phyloP scores from a whole-genome alignment of 345 rosid genomes.

The Sapria himalayana region DNA sequence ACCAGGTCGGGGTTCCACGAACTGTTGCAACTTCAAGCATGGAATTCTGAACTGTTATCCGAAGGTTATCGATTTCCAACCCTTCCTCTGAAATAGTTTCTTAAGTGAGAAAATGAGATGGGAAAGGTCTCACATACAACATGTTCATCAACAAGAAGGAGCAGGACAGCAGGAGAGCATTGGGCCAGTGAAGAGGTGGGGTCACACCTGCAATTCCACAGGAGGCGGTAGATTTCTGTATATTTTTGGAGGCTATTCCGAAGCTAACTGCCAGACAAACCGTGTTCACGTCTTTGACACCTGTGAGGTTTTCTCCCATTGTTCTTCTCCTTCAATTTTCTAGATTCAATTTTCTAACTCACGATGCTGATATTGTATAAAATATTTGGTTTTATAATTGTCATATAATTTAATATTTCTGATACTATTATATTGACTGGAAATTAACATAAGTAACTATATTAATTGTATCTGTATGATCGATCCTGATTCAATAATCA shows the following conservation, averaged over 20 bases:
- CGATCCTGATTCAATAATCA: too few species aligned
- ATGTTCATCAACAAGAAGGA: slow-evolving; percentile 8
- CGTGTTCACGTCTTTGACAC: slow-evolving; percentile 86
- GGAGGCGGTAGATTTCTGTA: slow-evolving; percentile 77
- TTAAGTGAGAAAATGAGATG: slow-evolving; percentile 38
- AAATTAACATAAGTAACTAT: too few species aligned
- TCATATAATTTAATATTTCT: too few species aligned
- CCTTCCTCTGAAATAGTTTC: slow-evolving; percentile 15
- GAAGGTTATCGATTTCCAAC: slow-evolving; percentile 13
- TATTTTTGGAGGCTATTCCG: slow-evolving; percentile 83
- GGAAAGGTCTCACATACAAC: slow-evolving; percentile 33
- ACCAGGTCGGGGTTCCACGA: too few species aligned
- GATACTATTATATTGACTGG: too few species aligned
- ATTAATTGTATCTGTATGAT: too few species aligned
- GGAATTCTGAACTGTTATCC: too few species aligned
- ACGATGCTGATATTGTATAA: too few species aligned
- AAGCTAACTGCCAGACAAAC: slow-evolving; percentile 88
- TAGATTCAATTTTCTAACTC: too few species aligned
- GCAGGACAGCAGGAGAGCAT: slow-evolving; percentile 8
- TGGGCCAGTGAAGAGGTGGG: slow-evolving; percentile 95
- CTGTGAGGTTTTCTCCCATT: slow-evolving; percentile 33
- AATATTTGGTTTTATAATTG: too few species aligned
- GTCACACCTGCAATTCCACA: slow-evolving; percentile 85
- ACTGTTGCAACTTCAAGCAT: too few species aligned
- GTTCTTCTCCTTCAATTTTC: too few species aligned